Base-by-base conservation (phyloP, 768 basidiomycete genomes). In the Omphalotus guepiniiformis region DNA sequence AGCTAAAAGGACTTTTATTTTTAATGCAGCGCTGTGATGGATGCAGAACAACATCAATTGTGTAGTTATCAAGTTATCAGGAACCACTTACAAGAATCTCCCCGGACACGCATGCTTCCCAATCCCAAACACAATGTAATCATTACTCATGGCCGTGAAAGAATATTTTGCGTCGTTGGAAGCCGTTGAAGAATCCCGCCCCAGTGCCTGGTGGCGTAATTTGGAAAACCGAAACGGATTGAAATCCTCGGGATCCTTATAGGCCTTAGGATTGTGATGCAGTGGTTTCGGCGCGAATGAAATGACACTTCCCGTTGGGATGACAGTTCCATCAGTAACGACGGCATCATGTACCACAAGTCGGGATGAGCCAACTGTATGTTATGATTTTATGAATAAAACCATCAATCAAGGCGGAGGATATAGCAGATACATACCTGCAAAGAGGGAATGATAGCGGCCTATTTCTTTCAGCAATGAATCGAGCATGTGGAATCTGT, bases 161-260 rank as follows among this genome's bases (percentile, higher is more conserved):
- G 50, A 39, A 37, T 39, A 30, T 54, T 40, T 18, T 19, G 21
- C 28, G 36, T 32, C 15, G 25, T 19, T 13, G 35, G 40, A 8
- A n/a, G n/a, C n/a, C n/a, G n/a, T n/a, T n/a, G n/a, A n/a, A n/a
- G n/a, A n/a, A n/a, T n/a, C n/a, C n/a, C n/a, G n/a, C 45, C 50
- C 11, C n/a, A 9, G 9, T 32, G 9, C 30, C n/a, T 32, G 30
- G n/a, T 9, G 30, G 12, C 54, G 51, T 25, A 45, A 42, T 43
- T 55, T 53, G 6, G 56, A 39, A 38, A 55, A 57, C n/a, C 56
- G 48, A 51, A 57, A 57, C 6, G 54, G 49, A 22, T 55, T 52
- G 42, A 57, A 55, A 1, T 27, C 40, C 7, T 47, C 5, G 19
- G 55, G 53, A 28, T 54, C 52, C 32, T 4, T 28, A 45, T 55